A percentile compares a stretch with the other conserved stretches of the same genome.
These are phyloP conservation scores for Thymus quinquecostatus DNA, from an alignment of 257 asterid species.

Conservation along the genomic window DNA sequence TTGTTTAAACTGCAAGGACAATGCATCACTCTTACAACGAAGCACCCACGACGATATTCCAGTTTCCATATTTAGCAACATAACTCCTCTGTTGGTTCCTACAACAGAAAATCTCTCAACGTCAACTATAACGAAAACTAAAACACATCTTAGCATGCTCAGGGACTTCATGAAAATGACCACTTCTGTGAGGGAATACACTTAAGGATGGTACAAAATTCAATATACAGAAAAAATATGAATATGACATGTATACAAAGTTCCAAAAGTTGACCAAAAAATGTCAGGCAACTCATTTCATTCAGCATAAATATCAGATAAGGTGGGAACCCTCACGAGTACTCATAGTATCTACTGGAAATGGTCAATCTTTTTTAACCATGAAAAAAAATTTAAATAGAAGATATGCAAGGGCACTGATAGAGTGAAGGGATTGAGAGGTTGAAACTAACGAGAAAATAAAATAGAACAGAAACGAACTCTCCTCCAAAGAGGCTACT, in stretches of 20 bases:
- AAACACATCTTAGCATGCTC: constrained; percentile 16
- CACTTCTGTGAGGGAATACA: constrained; percentile 8
- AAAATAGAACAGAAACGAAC: no score
- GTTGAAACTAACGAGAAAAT: no score
- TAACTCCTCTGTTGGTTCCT: constrained; percentile 89
- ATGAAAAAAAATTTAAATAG: constrained; percentile 3
- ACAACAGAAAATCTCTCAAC: constrained; percentile 31
- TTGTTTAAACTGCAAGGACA: constrained; percentile 59
- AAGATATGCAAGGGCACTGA: background rate
- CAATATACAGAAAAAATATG: constrained; percentile 12
- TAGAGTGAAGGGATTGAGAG: no score
- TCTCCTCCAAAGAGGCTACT: no score
- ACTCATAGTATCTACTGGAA: background rate
- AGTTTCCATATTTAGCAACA: constrained; percentile 65
- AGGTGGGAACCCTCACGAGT: background rate
- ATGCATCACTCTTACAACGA: constrained; percentile 79
- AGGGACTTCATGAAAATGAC: constrained; percentile 9
- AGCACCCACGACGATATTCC: constrained; percentile 53
- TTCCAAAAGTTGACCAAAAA: constrained; percentile 20
- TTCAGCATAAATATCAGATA: constrained; percentile 4
- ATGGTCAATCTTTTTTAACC: background rate
- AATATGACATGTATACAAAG: background rate
- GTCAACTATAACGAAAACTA: constrained; percentile 15
- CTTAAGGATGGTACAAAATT: background rate
- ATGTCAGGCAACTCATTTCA: constrained; percentile 14